Conservation (phyloP, 345 rosid species). For the Arabis alpina region DNA sequence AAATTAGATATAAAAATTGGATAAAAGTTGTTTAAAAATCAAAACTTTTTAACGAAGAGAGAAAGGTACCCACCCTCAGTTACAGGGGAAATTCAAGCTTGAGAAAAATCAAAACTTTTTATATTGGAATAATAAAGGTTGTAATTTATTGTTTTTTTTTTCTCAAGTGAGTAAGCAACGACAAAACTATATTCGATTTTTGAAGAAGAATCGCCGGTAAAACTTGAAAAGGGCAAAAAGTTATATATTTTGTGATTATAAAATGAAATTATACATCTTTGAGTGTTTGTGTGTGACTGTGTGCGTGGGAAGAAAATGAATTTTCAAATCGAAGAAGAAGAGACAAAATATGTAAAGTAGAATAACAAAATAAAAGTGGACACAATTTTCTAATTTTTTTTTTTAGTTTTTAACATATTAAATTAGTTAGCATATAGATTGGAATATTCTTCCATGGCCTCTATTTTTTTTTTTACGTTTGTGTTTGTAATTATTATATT, state of each 20-base stretch:
- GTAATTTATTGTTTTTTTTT: conserved; percentile 6
- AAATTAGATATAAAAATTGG: neutral
- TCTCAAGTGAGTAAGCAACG: conserved; percentile 28
- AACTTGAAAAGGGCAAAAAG: conserved; percentile 36
- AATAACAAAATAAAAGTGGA: conserved; percentile 5
- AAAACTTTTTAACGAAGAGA: conserved; percentile 23
- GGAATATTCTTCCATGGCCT: conserved; percentile 33
- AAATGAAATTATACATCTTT: conserved; percentile 12
- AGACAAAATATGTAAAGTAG: conserved; percentile 28
- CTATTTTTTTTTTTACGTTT: neutral
- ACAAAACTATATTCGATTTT: conserved; percentile 35
- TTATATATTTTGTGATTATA: neutral
- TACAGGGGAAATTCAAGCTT: conserved; percentile 40
- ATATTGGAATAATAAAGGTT: conserved; percentile 29
- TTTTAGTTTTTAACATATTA: conserved; percentile 6
- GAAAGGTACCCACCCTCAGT: conserved; percentile 34
- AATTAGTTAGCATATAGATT: conserved; percentile 29
- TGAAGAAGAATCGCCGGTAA: conserved; percentile 28
- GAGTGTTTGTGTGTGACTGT: conserved; percentile 26
- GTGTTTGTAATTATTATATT: neutral
- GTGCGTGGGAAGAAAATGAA: conserved; percentile 17
- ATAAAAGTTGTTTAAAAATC: neutral
- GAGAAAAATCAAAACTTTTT: neutral
- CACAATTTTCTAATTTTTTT: neutral
- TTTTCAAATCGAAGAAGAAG: conserved; percentile 38